Evolutionary conservation across 805 yeast genomes (phyloP).

Genomic region (Wickerhamomyces bisporus): DNA sequence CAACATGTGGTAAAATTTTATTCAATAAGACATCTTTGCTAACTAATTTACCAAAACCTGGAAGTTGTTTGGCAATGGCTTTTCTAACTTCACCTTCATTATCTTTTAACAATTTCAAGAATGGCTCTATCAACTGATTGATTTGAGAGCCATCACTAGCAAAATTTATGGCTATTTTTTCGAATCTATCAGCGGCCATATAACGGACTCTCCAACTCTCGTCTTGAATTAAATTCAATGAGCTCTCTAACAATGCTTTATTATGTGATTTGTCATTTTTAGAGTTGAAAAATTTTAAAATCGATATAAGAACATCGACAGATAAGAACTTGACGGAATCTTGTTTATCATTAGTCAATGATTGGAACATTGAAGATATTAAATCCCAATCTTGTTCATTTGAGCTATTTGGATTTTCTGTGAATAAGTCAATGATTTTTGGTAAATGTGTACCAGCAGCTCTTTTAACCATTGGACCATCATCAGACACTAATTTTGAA

Average conservation of each 20-base stretch:
- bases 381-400: slow-evolving; percentile 68
- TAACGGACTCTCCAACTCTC: slow-evolving; percentile 98
- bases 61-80: slow-evolving; percentile 88
- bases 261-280: slow-evolving; percentile 55
- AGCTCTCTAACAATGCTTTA: slow-evolving; percentile 55
- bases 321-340: slow-evolving; percentile 91
- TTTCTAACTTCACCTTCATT: slow-evolving; percentile 96
- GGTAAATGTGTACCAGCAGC: slow-evolving; percentile 89
- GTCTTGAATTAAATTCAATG: slow-evolving; percentile 73
- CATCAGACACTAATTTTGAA: slow-evolving; percentile 74
- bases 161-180: slow-evolving; percentile 62
- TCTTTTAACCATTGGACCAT: slow-evolving; percentile 96
- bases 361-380: slow-evolving; percentile 76
- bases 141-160: slow-evolving; percentile 50
- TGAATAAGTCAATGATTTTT: slow-evolving; percentile 55
- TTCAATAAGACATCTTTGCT: slow-evolving; percentile 49
- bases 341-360: slow-evolving; percentile 77
- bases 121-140: slow-evolving; percentile 47
- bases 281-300: slow-evolving; percentile 61
- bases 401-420: slow-evolving; percentile 39
- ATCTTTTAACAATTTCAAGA: slow-evolving; percentile 77
- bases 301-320: slow-evolving; percentile 82
- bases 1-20: slow-evolving; percentile 78
- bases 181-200: slow-evolving; percentile 95
- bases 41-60: slow-evolving; percentile 59